These are phyloP conservation scores for Odontarrhena argentea DNA, from an alignment of 345 rosid genomes.

Conservation along the genomic window DNA sequence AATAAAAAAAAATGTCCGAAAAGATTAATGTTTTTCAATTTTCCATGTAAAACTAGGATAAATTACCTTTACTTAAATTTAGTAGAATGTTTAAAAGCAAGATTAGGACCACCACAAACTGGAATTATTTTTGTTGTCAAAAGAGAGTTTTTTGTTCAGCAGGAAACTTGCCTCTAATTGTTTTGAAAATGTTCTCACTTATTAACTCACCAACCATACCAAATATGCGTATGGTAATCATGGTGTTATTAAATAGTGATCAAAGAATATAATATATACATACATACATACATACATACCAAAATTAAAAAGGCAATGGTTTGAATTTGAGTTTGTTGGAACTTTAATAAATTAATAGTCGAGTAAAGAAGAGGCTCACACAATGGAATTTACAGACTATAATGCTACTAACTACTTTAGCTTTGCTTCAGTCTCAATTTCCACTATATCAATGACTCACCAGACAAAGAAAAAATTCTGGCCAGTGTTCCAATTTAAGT, in stretches of 20 bases:
- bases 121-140: too few relatives aligned
- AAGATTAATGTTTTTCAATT: too few relatives aligned
- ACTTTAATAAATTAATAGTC: constrained; percentile 23
- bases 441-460: constrained; percentile 4
- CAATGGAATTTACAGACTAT: constrained; percentile 14
- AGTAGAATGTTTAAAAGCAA: too few relatives aligned
- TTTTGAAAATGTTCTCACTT: too few relatives aligned
- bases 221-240: constrained; percentile 13
- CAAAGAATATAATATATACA: constrained; percentile 14
- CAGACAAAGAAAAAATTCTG: background rate
- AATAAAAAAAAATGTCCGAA: too few relatives aligned
- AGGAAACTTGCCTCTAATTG: too few relatives aligned
- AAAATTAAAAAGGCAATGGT: constrained; percentile 6
- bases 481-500: background rate
- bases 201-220: too few relatives aligned
- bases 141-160: too few relatives aligned
- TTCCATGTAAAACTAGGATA: too few relatives aligned
- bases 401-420: constrained; percentile 17
- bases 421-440: constrained; percentile 34
- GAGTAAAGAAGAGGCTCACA: constrained; percentile 39
- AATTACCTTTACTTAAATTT: too few relatives aligned
- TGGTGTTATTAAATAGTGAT: constrained; percentile 5
- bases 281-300: background rate
- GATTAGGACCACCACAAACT: too few relatives aligned
- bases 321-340: constrained; percentile 28